A percentile compares a stretch with the other conserved stretches of the same genome.
Conservation (phyloP, 1,139 yeast genomes). For the Blastobotrys buckinghamii region DNA sequence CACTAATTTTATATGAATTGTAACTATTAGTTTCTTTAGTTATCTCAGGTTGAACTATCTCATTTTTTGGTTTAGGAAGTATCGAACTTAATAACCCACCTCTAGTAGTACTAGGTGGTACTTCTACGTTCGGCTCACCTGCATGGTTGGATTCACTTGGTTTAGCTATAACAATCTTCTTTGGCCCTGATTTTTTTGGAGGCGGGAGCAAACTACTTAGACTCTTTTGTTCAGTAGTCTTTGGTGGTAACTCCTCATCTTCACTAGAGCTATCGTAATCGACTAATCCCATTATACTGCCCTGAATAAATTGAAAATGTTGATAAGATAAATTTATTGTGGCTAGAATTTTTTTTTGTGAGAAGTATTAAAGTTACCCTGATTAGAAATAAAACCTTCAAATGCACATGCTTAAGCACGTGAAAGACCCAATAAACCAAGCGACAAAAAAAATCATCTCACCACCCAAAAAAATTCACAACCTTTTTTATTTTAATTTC, state of each 20-base stretch:
- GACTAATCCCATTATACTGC: slow-evolving; percentile 15
- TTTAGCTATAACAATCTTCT: slow-evolving; percentile 11
- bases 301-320: neutral
- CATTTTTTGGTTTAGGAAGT: slow-evolving; percentile 9
- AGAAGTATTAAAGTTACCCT: too few relatives aligned
- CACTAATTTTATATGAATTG: neutral
- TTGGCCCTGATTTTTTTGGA: slow-evolving; percentile 11
- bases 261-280: slow-evolving; percentile 19
- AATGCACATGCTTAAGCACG: too few relatives aligned
- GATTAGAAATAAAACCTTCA: too few relatives aligned
- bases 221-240: neutral
- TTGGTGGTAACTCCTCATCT: slow-evolving; percentile 6
- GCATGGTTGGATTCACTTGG: neutral
- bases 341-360: too few relatives aligned
- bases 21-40: neutral
- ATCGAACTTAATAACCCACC: slow-evolving; percentile 1
- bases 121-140: neutral
- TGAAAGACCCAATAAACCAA: too few relatives aligned
- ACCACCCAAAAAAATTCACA: neutral
- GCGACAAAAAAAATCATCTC: neutral
- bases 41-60: neutral
- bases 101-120: too few relatives aligned
- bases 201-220: slow-evolving; percentile 1
- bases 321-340: too few relatives aligned
- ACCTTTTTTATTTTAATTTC: neutral